These are phyloP conservation scores for Calonectria leucothoes DNA, from an alignment of 2,329 filamentous ascomycete genomes.

Conservation along the genomic window DNA sequence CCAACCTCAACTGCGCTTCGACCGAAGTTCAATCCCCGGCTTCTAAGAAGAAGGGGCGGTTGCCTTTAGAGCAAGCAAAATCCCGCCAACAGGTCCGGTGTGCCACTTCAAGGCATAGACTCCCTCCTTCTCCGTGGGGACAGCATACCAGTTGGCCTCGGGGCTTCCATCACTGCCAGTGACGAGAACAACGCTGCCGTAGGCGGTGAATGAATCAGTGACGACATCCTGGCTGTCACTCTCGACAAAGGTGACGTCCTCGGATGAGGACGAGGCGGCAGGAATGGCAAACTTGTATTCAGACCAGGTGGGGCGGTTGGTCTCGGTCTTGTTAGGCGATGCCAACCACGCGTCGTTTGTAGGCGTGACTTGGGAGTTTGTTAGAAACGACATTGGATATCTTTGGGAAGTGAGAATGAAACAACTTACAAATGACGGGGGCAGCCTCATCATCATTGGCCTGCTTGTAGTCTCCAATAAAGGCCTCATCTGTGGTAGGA, in stretches of 20 bases:
- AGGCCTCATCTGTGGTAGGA: neutral
- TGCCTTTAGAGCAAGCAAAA: neutral
- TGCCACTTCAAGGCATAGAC: slow-evolving; percentile 1
- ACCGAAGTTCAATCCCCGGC: neutral
- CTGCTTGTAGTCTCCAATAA: neutral
- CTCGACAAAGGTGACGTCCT: neutral
- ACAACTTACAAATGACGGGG: neutral
- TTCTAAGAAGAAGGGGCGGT: neutral
- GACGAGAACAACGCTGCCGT: neutral
- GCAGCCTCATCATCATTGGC: neutral
- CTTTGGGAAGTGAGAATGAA: neutral
- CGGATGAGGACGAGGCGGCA: neutral
- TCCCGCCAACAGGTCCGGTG: neutral
- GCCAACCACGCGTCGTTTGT: neutral
- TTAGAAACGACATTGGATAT: neutral
- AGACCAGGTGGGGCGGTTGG: neutral
- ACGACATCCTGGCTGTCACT: neutral
- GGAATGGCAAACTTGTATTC: neutral
- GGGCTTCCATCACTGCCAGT: neutral
- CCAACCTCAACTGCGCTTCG: neutral
- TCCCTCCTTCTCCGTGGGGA: neutral
- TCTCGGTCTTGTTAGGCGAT: neutral
- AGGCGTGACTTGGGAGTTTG: neutral
- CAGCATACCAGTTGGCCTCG: neutral
- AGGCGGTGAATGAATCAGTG: neutral